Percentiles rank a stretch among this genome's conserved stretches.
Evolutionary conservation across 305 asterid species (phyloP).

Genomic region (Fraxinus angustifolia): DNA sequence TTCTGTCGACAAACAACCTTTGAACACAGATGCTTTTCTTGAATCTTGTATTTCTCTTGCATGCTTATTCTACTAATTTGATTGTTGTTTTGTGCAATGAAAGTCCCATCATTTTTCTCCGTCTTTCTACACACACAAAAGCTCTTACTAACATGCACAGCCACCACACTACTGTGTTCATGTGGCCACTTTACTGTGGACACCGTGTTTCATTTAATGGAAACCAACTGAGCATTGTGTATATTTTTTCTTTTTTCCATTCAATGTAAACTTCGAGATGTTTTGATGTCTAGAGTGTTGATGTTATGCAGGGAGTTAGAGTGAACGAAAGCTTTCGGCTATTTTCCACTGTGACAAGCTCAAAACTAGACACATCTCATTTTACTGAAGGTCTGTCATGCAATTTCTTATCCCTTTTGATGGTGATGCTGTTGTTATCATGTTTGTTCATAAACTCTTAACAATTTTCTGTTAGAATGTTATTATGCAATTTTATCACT

Average conservation of each 20-base stretch:
- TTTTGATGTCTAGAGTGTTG: background rate
- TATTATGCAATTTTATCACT: background rate
- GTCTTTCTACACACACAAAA: background rate
- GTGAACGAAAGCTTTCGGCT: slow-evolving; percentile 74
- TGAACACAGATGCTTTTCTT: background rate
- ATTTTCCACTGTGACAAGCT: slow-evolving; percentile 80
- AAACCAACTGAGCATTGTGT: background rate
- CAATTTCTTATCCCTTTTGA: slow-evolving; percentile 15
- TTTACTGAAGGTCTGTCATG: slow-evolving; percentile 56
- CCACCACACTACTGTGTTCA: background rate
- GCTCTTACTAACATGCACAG: background rate
- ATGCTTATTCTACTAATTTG: background rate
- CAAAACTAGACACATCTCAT: slow-evolving; percentile 55
- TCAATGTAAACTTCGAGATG: background rate
- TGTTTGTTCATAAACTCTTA: background rate
- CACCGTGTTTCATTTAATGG: background rate
- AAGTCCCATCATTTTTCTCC: background rate
- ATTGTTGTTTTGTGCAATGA: background rate
- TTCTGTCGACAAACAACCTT: background rate
- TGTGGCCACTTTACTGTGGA: background rate
- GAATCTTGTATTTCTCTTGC: background rate
- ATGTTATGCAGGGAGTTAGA: slow-evolving; percentile 63
- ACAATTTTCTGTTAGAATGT: slow-evolving; percentile 4
- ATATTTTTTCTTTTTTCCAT: background rate
- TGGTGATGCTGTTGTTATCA: background rate